Percentiles rank a stretch among this genome's conserved stretches.
Evolutionary conservation across 2,329 filamentous ascomycete genomes (phyloP).

Genomic region (Exophiala viscosa): DNA sequence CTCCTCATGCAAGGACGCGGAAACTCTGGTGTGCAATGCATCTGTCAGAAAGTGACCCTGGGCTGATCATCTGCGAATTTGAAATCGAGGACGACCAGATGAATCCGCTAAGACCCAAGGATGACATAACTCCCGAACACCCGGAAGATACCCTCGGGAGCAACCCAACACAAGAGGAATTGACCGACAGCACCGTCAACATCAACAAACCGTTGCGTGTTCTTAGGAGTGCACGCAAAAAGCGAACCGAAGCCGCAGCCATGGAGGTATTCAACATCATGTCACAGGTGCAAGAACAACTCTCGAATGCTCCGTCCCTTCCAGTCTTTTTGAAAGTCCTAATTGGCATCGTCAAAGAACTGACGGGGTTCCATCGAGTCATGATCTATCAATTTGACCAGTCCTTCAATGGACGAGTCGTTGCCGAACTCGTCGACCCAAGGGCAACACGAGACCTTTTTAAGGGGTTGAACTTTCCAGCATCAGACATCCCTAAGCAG

Average conservation of each 20-base stretch:
- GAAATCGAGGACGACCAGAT: conserved; percentile 74
- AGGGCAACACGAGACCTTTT: conserved; percentile 76
- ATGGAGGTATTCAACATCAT: conserved; percentile 92
- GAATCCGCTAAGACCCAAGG: conserved; percentile 62
- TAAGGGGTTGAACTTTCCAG: conserved; percentile 83
- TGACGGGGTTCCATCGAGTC: conserved; percentile 86
- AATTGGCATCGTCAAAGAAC: conserved; percentile 80
- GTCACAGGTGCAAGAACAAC: conserved; percentile 84
- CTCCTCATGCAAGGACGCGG: conserved; percentile 51
- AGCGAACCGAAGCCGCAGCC: conserved; percentile 76
- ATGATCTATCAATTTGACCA: conserved; percentile 92
- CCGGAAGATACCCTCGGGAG: conserved; percentile 72
- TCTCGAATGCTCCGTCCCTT: conserved; percentile 67
- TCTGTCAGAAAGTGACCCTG: conserved; percentile 62
- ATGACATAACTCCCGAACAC: conserved; percentile 57
- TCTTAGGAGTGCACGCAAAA: conserved; percentile 68
- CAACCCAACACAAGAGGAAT: conserved; percentile 69
- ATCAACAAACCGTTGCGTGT: conserved; percentile 74
- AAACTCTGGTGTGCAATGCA: conserved; percentile 90
- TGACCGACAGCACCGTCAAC: conserved; percentile 70
- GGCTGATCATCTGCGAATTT: conserved; percentile 81
- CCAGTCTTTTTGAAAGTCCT: conserved; percentile 74
- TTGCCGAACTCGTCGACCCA: conserved; percentile 81
- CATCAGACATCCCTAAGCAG: conserved; percentile 80
- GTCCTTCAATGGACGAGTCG: conserved; percentile 77